Percentiles rank a stretch among this genome's conserved stretches.
Conservation (phyloP, 2,329 filamentous ascomycete species). For the Trichoderma sp. region DNA sequence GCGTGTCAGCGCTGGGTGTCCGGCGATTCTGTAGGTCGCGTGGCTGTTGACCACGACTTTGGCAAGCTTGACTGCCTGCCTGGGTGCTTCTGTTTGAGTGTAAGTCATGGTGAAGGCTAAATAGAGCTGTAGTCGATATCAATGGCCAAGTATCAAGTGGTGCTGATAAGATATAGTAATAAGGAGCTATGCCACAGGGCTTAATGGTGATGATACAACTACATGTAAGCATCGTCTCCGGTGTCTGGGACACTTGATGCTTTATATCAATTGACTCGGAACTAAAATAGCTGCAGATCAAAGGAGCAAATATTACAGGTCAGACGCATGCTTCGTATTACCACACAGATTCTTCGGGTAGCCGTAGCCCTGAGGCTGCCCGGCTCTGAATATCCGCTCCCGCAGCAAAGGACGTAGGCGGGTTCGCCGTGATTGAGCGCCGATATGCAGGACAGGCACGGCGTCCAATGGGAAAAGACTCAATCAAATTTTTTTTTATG, state of each 20-base stretch:
- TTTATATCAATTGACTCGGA: conserved; percentile 1
- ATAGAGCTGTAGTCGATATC: neutral
- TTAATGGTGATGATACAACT: neutral
- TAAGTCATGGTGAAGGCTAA: neutral
- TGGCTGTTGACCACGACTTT: conserved; percentile 25
- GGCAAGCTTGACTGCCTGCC: conserved; percentile 36
- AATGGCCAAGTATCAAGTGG: neutral
- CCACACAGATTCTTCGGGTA: neutral
- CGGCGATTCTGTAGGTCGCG: conserved; percentile 21
- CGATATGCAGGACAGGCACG: conserved; percentile 13
- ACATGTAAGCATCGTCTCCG: neutral
- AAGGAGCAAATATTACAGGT: conserved; percentile 11
- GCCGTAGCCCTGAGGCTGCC: neutral
- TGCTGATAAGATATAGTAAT: neutral
- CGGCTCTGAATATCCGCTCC: neutral
- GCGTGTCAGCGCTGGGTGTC: conserved; percentile 18
- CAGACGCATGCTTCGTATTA: neutral
- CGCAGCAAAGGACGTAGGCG: conserved; percentile 17
- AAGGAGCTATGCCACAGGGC: neutral
- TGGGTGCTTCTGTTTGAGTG: conserved; percentile 28
- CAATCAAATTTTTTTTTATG: neutral
- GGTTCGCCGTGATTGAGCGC: conserved; percentile 12
- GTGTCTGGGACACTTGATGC: neutral
- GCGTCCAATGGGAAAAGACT: neutral
- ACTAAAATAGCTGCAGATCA: neutral